A percentile compares a stretch with the other conserved stretches of the same genome.
Evolutionary conservation across 768 basidiomycete species (phyloP).

Genomic region (Ramaria sp.): DNA sequence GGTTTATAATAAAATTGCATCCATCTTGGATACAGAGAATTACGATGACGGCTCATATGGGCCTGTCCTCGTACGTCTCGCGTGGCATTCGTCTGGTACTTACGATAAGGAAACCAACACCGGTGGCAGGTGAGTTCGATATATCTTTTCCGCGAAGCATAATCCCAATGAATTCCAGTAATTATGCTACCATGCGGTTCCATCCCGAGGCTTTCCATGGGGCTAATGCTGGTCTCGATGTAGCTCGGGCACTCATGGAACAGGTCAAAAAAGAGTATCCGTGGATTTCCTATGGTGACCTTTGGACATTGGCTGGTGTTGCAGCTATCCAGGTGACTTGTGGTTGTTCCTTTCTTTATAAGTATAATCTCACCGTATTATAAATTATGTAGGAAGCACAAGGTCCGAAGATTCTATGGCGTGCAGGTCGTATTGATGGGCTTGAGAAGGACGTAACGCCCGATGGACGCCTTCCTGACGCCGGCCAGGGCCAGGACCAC

Average conservation of each 20-base stretch:
- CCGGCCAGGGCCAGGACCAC: conserved; percentile 72
- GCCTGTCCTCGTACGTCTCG: conserved; percentile 79
- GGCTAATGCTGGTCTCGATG: conserved; percentile 73
- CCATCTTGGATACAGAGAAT: conserved; percentile 56
- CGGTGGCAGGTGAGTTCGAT: conserved; percentile 58
- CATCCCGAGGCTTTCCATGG: conserved; percentile 75
- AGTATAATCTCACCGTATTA: neutral
- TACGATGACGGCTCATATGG: conserved; percentile 93
- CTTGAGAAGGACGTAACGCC: conserved; percentile 63
- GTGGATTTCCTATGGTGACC: conserved; percentile 93
- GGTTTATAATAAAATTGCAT: conserved; percentile 89
- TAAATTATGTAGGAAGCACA: conserved; percentile 57
- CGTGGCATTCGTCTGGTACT: conserved; percentile 92
- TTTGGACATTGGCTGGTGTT: conserved; percentile 95
- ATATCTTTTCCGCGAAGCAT: neutral
- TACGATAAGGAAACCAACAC: conserved; percentile 72
- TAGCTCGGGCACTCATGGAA: conserved; percentile 79
- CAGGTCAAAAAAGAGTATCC: conserved; percentile 78
- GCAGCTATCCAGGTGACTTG: conserved; percentile 59
- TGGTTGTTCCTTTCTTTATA: neutral
- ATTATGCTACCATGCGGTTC: conserved; percentile 99
- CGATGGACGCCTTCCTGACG: conserved; percentile 87
- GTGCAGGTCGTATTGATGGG: conserved; percentile 88
- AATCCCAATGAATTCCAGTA: conserved; percentile 34
- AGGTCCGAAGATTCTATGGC: conserved; percentile 90